These are phyloP conservation scores for Termitomyces sp. DNA, from an alignment of 768 basidiomycete species.

Conservation along the genomic window DNA sequence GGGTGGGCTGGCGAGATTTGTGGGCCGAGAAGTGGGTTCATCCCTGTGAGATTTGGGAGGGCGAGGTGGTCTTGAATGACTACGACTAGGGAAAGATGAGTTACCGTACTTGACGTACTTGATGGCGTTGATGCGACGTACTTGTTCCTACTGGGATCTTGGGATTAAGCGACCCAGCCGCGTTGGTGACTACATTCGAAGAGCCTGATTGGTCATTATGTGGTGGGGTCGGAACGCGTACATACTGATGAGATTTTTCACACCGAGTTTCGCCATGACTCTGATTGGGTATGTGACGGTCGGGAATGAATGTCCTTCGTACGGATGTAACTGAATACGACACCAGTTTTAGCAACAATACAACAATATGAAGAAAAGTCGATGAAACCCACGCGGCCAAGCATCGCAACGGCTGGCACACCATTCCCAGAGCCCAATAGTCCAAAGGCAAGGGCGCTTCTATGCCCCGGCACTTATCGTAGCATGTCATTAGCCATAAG, in stretches of 20 bases:
- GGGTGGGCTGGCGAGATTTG: slow-evolving; percentile 50
- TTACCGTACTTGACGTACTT: background rate
- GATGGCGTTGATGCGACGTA: slow-evolving; percentile 26
- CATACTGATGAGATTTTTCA: slow-evolving; percentile 72
- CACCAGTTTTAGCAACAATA: background rate
- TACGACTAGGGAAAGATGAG: slow-evolving; percentile 50
- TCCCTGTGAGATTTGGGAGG: slow-evolving; percentile 69
- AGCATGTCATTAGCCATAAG: background rate
- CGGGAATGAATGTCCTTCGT: slow-evolving; percentile 73
- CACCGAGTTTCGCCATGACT: slow-evolving; percentile 72
- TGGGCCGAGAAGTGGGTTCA: slow-evolving; percentile 78
- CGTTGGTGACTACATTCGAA: slow-evolving; percentile 69
- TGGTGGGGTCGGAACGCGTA: background rate
- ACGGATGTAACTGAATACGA: slow-evolving; percentile 64
- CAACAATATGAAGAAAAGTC: too few relatives aligned
- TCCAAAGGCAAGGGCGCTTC: slow-evolving; percentile 78
- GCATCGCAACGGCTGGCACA: slow-evolving; percentile 86
- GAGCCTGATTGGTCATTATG: background rate
- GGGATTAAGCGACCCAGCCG: slow-evolving; percentile 77
- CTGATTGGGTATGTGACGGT: slow-evolving; percentile 77
- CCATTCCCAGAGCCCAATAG: slow-evolving; percentile 55
- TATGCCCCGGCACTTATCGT: slow-evolving; percentile 69
- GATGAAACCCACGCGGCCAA: slow-evolving; percentile 63
- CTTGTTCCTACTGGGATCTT: slow-evolving; percentile 75
- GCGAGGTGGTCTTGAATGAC: slow-evolving; percentile 83